These are phyloP conservation scores for Scedosporium boydii DNA, from an alignment of 2,329 filamentous ascomycete genomes.

Conservation along the genomic window DNA sequence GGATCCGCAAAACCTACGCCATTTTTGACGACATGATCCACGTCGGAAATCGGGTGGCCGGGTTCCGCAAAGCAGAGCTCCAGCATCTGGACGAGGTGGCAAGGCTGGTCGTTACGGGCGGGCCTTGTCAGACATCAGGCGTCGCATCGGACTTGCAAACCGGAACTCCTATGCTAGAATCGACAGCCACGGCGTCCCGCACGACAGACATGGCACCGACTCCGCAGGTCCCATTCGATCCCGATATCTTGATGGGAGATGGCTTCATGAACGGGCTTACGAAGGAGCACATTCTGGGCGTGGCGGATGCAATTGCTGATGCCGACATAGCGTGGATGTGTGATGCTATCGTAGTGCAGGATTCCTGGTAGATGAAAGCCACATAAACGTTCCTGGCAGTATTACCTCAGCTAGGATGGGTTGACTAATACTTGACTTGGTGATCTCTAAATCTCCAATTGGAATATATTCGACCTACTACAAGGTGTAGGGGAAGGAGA, in stretches of 20 bases:
- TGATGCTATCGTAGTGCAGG: conserved; percentile 33
- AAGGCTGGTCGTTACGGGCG: conserved; percentile 12
- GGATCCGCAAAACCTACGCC: conserved; percentile 29
- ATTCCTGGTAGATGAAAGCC: conserved; percentile 25
- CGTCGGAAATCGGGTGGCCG: conserved; percentile 35
- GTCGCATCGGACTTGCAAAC: background rate
- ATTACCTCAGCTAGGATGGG: no score
- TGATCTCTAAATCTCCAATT: no score
- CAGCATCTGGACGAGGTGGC: conserved; percentile 31
- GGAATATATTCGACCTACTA: no score
- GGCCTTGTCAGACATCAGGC: background rate
- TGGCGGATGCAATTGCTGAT: conserved; percentile 36
- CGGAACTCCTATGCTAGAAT: background rate
- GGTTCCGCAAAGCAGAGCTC: conserved; percentile 32
- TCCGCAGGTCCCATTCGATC: conserved; percentile 4
- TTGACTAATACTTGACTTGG: no score
- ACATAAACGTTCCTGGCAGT: no score
- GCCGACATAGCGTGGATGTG: conserved; percentile 35
- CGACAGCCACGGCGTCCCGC: no score
- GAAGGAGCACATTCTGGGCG: conserved; percentile 34
- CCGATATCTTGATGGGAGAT: conserved; percentile 13
- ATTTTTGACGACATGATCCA: conserved; percentile 37
- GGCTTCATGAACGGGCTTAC: conserved; percentile 26
- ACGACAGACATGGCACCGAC: no score
- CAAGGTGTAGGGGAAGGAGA: no score